phyloP scores from a whole-genome alignment of 805 yeast genomes.

The Hemisphaericaspora nanyangensis region DNA sequence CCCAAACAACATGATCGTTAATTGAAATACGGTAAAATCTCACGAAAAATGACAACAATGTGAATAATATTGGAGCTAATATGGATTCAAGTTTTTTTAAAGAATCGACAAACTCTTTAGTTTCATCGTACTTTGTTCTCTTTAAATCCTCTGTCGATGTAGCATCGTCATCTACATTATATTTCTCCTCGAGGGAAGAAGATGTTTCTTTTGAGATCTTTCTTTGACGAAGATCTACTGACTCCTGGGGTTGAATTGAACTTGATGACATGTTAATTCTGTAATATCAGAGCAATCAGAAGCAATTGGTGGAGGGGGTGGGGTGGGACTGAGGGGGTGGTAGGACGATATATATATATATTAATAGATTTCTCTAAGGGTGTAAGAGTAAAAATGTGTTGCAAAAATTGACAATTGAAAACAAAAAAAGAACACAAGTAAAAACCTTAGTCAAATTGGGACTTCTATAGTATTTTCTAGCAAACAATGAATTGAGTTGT shows the following conservation, averaged over 20 bases:
- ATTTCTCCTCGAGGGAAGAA: constrained; percentile 5
- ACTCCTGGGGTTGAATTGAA: constrained; percentile 16
- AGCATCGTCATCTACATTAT: constrained; percentile 13
- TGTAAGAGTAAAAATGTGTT: too few relatives aligned
- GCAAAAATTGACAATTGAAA: too few relatives aligned
- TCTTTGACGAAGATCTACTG: constrained; percentile 18
- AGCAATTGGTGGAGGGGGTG: too few relatives aligned
- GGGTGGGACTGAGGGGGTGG: too few relatives aligned
- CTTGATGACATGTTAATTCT: constrained; percentile 16
- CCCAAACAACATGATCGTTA: constrained; percentile 72
- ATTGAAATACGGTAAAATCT: constrained; percentile 58
- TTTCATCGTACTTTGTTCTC: constrained; percentile 20
- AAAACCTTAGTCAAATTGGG: too few relatives aligned
- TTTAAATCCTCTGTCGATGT: too few relatives aligned
- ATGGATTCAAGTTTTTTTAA: constrained; percentile 32
- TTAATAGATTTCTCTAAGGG: neutral
- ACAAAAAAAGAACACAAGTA: too few relatives aligned
- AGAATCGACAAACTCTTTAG: constrained; percentile 25
- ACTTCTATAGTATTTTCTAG: too few relatives aligned
- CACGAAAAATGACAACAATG: constrained; percentile 62
- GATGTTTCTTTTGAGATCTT: neutral
- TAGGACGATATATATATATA: neutral
- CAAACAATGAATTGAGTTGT: too few relatives aligned
- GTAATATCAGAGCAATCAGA: neutral
- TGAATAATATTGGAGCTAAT: constrained; percentile 60